Base-by-base conservation (phyloP, 2,329 filamentous ascomycete genomes). In the Cordyceps farinosa region DNA sequence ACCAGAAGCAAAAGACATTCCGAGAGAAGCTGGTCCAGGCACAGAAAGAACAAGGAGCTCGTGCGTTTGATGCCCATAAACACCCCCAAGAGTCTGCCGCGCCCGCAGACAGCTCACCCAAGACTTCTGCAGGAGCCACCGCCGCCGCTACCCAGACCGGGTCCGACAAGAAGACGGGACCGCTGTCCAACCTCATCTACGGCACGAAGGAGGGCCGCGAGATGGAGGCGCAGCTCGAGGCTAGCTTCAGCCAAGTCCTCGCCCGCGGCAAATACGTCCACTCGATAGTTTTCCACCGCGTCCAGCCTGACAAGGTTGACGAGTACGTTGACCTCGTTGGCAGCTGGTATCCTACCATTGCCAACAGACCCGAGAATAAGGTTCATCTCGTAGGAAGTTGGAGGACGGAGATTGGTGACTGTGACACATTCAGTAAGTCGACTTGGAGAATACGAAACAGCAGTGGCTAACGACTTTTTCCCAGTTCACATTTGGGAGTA, bases 401-500 rank as follows among this genome's bases (percentile, higher is more conserved):
- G 95, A 87, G 94, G 76, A 97, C 93, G 17, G 95, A 99, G 76
- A 93, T 99, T 58, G 95, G 95, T 66, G 94, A 99, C 71, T 96
- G 92, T 75, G 92, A 99, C 73, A 97, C 93, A 0, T 99, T 99
- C 78, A 87, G 93, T 97, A 84, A 66, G 86, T 76, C 42, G 40
- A 51, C 22, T n/a, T n/a, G 32, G 5, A 10, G 17, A 13, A 32
- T 27, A 9, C 8, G 15, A 27, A 27, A 10, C 5, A 40, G 11
- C 42, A 47, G 15, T 57, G 50, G 57, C 67, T 69, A 53, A 70
- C 15, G 62, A 56, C 27, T 47, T 22, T 22, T 51, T 27, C n/a
- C 59, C 70, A 98, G 95, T 99, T 57, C 95, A 99, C 76, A 99
- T 99, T 72, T 99, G 95, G 95, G 95, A 99, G 77, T 99, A 99